These are phyloP conservation scores for Penicillium lagena DNA, from an alignment of 495 filamentous ascomycete genomes.

Conservation along the genomic window DNA sequence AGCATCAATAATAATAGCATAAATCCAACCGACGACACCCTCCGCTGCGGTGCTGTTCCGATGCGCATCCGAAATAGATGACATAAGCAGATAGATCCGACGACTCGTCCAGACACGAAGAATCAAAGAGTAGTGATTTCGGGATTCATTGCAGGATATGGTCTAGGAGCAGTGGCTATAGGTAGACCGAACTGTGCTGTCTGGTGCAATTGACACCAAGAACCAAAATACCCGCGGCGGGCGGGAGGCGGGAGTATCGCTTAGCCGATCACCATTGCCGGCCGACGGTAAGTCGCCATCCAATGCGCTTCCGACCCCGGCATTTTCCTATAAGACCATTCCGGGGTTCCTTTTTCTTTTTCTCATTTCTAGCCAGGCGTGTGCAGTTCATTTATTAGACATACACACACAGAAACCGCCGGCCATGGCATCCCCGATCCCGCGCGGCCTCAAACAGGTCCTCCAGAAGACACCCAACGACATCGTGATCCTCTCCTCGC, in stretches of 20 bases:
- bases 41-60: no score
- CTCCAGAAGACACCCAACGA: constrained; percentile 75
- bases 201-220: no score
- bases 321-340: constrained; percentile 16
- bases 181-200: no score
- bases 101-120: no score
- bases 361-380: constrained; percentile 1
- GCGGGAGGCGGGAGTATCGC: constrained; percentile 22
- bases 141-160: no score
- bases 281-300: background rate
- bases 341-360: constrained; percentile 2
- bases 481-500: constrained; percentile 80
- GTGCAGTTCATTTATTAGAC: background rate
- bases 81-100: no score
- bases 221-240: background rate
- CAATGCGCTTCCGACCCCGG: constrained; percentile 24
- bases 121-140: no score
- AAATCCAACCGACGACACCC: no score
- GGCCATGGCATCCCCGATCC: constrained; percentile 49
- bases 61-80: no score
- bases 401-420: background rate
- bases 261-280: constrained; percentile 43
- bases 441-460: constrained; percentile 65
- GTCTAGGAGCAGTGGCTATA: no score
- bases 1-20: no score